These are phyloP conservation scores for Moringa oleifera DNA, from an alignment of 345 rosid genomes.

Conservation along the genomic window DNA sequence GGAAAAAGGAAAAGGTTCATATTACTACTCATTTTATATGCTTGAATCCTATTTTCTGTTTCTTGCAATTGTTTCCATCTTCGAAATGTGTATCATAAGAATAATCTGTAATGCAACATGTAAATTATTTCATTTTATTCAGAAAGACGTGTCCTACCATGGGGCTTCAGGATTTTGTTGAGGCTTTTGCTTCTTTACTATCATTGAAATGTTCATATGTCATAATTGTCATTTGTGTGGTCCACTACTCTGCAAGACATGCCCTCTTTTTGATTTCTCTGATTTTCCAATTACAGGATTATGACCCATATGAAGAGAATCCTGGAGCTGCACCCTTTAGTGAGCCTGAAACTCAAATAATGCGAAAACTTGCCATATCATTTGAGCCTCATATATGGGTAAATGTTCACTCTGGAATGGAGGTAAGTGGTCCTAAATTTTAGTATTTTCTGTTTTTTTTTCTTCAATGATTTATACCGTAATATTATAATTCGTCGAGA, in stretches of 20 bases:
- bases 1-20: constrained; percentile 88
- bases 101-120: neutral
- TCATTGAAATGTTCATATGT: neutral
- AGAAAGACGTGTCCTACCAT: neutral
- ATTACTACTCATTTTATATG: neutral
- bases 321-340: constrained; percentile 93
- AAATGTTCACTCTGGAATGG: constrained; percentile 97
- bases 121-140: constrained; percentile 1
- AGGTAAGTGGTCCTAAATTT: constrained; percentile 39
- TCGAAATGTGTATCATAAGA: neutral
- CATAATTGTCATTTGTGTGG: no score
- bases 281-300: constrained; percentile 51
- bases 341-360: constrained; percentile 91
- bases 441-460: neutral
- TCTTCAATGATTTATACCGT: neutral
- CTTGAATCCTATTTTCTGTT: constrained; percentile 4
- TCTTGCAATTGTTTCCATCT: neutral
- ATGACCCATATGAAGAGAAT: constrained; percentile 95
- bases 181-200: constrained; percentile 1
- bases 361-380: constrained; percentile 84
- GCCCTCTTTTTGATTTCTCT: neutral
- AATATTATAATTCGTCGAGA: neutral
- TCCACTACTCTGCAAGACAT: no score
- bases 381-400: constrained; percentile 96
- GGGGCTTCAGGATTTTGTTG: neutral